Conservation (phyloP, 2,329 filamentous ascomycete genomes). For the Corniculantispora saksenae region DNA sequence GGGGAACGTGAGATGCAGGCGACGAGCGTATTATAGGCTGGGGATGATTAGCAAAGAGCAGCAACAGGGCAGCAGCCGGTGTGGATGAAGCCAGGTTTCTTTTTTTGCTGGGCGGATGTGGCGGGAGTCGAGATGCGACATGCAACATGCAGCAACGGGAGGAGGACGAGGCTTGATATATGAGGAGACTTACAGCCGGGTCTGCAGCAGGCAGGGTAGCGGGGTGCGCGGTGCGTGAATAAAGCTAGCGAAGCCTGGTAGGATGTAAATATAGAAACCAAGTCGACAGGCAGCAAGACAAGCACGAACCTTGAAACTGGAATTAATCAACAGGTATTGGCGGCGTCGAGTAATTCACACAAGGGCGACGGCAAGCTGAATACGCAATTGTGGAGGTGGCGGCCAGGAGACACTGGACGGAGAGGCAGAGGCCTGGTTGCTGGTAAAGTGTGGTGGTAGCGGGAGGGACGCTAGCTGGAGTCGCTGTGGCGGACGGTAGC, state of each 20-base stretch:
- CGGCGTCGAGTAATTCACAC: constrained; percentile 8
- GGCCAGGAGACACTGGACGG: constrained; percentile 1
- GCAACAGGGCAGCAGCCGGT: not conserved
- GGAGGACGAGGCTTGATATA: constrained; percentile 14
- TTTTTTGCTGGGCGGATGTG: not conserved
- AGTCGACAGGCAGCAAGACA: constrained; percentile 1
- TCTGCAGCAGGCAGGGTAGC: not conserved
- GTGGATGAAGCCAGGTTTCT: constrained; percentile 8
- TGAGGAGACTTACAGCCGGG: constrained; percentile 9
- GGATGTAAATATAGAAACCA: constrained; percentile 15
- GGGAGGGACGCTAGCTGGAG: not conserved
- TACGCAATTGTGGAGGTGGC: constrained; percentile 17
- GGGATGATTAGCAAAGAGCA: constrained; percentile 13
- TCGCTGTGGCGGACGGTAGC: constrained; percentile 3
- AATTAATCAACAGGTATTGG: constrained; percentile 4
- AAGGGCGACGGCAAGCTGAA: not conserved
- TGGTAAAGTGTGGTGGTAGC: not conserved
- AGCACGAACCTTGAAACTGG: constrained; percentile 6
- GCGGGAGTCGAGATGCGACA: constrained; percentile 12
- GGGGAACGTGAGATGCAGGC: constrained; percentile 1
- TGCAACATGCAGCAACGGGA: not conserved
- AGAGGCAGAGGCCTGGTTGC: not conserved
- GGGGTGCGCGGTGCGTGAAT: not conserved
- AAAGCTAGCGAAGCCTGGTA: not conserved
- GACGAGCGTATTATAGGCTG: constrained; percentile 8